Percentiles rank a stretch among this genome's conserved stretches.
These are phyloP conservation scores for Paracorniculantispora psalliotae DNA, from an alignment of 2,329 filamentous ascomycete species.

Conservation along the genomic window DNA sequence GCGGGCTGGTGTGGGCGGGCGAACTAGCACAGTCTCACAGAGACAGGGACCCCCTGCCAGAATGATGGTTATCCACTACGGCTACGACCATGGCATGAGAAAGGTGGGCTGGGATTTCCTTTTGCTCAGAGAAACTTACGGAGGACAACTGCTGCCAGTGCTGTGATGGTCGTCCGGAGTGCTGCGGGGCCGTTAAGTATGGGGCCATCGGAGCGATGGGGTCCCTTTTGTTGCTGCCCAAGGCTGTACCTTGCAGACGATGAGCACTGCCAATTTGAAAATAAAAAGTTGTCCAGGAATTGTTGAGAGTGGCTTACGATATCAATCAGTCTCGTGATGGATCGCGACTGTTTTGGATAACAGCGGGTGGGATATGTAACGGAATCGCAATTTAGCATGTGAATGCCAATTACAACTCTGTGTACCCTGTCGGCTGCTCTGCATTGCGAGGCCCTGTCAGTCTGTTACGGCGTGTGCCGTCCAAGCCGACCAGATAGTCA, in stretches of 20 bases:
- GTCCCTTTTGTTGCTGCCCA: background rate
- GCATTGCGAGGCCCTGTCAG: no score
- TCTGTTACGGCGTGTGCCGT: no score
- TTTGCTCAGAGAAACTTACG: no score
- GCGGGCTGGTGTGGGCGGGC: background rate
- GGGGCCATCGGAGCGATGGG: background rate
- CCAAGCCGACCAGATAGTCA: background rate
- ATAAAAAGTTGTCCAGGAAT: background rate
- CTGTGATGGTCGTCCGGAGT: background rate
- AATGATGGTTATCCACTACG: background rate
- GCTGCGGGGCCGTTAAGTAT: constrained; percentile 1
- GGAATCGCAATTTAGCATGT: no score
- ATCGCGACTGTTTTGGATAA: background rate
- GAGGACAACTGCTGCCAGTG: no score
- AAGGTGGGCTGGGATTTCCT: background rate
- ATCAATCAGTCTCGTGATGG: background rate
- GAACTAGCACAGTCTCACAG: background rate
- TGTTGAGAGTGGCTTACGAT: background rate
- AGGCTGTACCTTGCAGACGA: background rate
- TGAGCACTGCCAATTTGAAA: background rate
- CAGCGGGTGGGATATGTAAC: background rate
- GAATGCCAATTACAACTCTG: no score
- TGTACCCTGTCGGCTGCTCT: no score
- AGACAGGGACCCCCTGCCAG: background rate
- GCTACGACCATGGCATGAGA: background rate